A percentile compares a stretch with the other conserved stretches of the same genome.
Evolutionary conservation across 1,284 basidiomycete species (phyloP).

Genomic region (Apiotrichum brassicae): DNA sequence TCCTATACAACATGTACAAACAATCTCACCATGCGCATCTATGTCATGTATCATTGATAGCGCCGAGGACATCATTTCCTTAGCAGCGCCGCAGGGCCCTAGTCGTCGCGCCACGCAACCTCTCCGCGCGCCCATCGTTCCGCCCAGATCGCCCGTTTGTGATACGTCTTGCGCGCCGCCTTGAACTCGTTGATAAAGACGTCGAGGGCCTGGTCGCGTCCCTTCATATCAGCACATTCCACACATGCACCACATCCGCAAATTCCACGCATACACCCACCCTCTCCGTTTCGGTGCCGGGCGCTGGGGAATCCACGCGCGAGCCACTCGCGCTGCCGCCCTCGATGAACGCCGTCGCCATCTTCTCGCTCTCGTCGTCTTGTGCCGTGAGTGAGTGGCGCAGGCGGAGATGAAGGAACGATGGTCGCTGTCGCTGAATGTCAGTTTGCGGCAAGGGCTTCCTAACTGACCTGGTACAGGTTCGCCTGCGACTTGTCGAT

Average conservation of each 20-base stretch:
- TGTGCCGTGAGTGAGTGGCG: constrained; percentile 78
- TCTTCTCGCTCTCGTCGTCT: constrained; percentile 75
- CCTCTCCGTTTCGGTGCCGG: constrained; percentile 16
- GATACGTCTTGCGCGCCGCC: constrained; percentile 74
- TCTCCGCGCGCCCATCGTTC: constrained; percentile 76
- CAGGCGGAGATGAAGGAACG: constrained; percentile 77
- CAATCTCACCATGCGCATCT: too few relatives aligned
- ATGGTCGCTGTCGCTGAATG: constrained; percentile 67
- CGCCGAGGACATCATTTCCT: too few relatives aligned
- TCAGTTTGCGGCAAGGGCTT: not conserved
- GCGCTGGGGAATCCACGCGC: constrained; percentile 45
- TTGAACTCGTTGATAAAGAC: constrained; percentile 82
- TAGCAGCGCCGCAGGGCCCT: too few relatives aligned
- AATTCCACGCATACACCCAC: constrained; percentile 4
- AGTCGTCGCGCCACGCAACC: constrained; percentile 70
- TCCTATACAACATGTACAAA: too few relatives aligned
- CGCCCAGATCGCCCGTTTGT: constrained; percentile 81
- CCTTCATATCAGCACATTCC: constrained; percentile 5
- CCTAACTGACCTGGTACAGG: constrained; percentile 65
- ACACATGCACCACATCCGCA: too few relatives aligned
- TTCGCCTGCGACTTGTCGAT: constrained; percentile 78
- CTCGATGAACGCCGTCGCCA: constrained; percentile 73
- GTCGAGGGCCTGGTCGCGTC: constrained; percentile 54
- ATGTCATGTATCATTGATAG: too few relatives aligned
- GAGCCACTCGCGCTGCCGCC: constrained; percentile 30